A percentile compares a stretch with the other conserved stretches of the same genome.
phyloP scores from a whole-genome alignment of 306 rosid species.

The Hippophae tibetana region DNA sequence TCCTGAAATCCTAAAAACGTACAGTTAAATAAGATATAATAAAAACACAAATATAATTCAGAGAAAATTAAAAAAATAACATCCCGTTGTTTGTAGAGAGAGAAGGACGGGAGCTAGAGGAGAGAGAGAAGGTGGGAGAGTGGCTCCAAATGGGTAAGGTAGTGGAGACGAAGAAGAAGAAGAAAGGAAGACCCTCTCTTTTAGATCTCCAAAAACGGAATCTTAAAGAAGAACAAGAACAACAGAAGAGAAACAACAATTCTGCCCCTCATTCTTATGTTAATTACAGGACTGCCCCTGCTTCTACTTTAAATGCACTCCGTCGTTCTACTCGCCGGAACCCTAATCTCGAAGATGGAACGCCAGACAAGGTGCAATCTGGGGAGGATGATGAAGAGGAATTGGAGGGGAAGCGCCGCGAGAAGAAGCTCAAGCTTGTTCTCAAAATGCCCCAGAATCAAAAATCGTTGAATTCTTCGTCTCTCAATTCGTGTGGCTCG shows the following conservation, averaged over 20 bases:
- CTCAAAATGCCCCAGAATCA: constrained; percentile 34
- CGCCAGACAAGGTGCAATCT: background rate
- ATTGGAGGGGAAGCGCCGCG: constrained; percentile 34
- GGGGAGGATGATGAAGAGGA: constrained; percentile 19
- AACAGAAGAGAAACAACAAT: constrained; percentile 13
- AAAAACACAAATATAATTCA: background rate
- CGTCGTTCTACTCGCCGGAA: constrained; percentile 72
- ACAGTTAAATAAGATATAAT: background rate
- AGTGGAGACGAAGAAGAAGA: constrained; percentile 67
- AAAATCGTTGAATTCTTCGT: constrained; percentile 36
- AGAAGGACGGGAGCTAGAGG: constrained; percentile 15
- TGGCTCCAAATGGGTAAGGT: constrained; percentile 49
- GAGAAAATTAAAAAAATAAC: constrained; percentile 24
- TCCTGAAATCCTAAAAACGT: constrained; percentile 5
- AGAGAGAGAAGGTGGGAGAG: constrained; percentile 15
- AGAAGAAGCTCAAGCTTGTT: constrained; percentile 56
- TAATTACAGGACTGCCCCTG: constrained; percentile 30
- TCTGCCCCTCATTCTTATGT: constrained; percentile 29
- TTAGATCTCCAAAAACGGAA: constrained; percentile 61
- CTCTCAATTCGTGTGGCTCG: constrained; percentile 31
- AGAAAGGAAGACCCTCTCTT: constrained; percentile 72
- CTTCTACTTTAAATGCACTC: constrained; percentile 6
- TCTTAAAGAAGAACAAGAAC: constrained; percentile 33
- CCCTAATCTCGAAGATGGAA: constrained; percentile 26
- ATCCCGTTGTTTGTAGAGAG: constrained; percentile 43